Base-by-base conservation (phyloP, 495 filamentous ascomycete genomes). In the Penicillium waksmanii region DNA sequence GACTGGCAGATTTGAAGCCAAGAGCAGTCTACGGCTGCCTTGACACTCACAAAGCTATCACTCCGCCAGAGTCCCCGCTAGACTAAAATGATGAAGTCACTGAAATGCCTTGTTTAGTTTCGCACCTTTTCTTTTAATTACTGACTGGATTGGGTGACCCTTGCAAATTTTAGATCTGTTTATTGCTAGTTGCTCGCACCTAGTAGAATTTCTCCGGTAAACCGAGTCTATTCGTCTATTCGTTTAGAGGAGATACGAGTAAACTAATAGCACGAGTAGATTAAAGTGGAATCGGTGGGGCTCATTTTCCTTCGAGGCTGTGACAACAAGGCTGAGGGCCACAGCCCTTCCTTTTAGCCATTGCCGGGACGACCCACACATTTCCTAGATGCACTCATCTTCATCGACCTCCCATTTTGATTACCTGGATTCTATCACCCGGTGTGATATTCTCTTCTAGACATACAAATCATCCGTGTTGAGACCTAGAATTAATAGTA, bases 1-100 rank as follows among this genome's bases (percentile, higher is more conserved):
- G 43, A 19, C 35, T 48, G n/a, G 42, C 54, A 2, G 54, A 56
- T 34, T 40, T 56, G 27, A 31, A 46, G 17, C 42, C 53, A 10
- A 42, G 38, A 34, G 33, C 23, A n/a, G 15, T 47, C 15, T 55
- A 55, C 34, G 17, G 15, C 18, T 47, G 53, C 25, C 17, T 19
- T 46, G 11, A 34, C 40, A 18, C 5, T 21, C 15, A 19, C 12
- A 38, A 38, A 3, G 36, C 36, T 9, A n/a, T 38, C 12, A 13
- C 15, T 38, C 15, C 36, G 15, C 36, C 11, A n/a, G 36, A 38
- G 36, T 3, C 36, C 4, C 11, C 36, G 15, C 36, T 13, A n/a
- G 11, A 6, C 36, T 38, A 38, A 6, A 38, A n/a, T 38, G 27
- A 31, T 8, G 27, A 31, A 9, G 2, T 31, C 6, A 31, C 27